Evolutionary conservation across 805 yeast species (phyloP), one percentile per base, ranked within the genome.

Genomic region (Kuraishia ogatae): DNA sequence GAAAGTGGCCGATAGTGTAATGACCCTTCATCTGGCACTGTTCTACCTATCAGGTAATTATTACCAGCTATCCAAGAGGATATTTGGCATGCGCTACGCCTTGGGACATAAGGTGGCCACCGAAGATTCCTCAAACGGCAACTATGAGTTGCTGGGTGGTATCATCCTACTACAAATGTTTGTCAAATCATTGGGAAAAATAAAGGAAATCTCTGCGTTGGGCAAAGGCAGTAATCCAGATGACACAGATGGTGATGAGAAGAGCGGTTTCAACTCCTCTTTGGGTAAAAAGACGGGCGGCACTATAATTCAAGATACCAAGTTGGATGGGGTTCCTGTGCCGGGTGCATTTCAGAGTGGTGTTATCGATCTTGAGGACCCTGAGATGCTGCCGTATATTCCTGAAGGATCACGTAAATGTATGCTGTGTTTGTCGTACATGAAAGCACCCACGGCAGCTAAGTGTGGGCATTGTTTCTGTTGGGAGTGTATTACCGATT

Each of bases 391-490:
- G 53, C 84, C 88, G 3, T 92, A 82, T 64, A 81, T 93, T 10
- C 87, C 92, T 0, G 83, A 77, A 56, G 68, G 71, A 24, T 83
- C 96, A 1, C 76, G 97, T 54, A 76, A 78, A 48, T 93, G 99
- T 65, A 86, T 91, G 78, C 75, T 94, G 21, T 93, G 99, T 66
- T 75, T 93, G 23, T 84, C 87, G 8, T 75, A 79, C 17, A 88
- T 93, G 94, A 75, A 71, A 1, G 81, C 88, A 58, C 98, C 99
- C 3, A 75, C 96, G 0, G 81, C 89, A 57, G 90, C 96, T 0
- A 80, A 84, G 3, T 93, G 99, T 70, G 99, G 98, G 0, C 99
- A 93, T 67, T 56, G 89, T 17, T 93, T 89, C 67, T 93, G 99
- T 70, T 93, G 98, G 97, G 76, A 74, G 6, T 93, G 98, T 66